phyloP scores from a whole-genome alignment of 2,329 filamentous ascomycete species.

The Metarhizium sp. region DNA sequence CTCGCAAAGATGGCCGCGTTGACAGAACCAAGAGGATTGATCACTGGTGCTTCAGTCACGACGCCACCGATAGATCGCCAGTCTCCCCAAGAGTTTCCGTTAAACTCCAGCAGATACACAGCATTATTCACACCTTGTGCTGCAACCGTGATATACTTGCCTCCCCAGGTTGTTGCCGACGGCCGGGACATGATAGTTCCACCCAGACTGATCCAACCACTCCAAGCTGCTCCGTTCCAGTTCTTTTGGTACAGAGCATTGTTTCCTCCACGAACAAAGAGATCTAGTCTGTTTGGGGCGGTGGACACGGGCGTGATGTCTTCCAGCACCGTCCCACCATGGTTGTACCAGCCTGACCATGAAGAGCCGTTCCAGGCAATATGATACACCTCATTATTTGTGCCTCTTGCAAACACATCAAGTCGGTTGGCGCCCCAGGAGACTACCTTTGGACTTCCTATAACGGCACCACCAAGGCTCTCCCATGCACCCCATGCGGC shows the following conservation, averaged over 20 bases:
- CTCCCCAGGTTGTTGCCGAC: not conserved
- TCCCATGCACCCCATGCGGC: not conserved
- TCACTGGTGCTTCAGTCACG: not conserved
- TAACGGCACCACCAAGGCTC: not conserved
- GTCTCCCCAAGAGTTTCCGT: not conserved
- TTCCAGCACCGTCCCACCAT: not conserved
- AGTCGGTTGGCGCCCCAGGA: not conserved
- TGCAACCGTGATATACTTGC: not conserved
- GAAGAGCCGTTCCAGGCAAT: not conserved
- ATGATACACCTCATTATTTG: not conserved
- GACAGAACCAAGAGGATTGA: not conserved
- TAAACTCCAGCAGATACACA: not conserved
- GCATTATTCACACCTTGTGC: not conserved
- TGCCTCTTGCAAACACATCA: not conserved
- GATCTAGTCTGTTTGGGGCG: not conserved
- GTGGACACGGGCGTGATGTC: conserved; percentile 8
- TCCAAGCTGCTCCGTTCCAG: not conserved
- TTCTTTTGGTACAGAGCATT: not conserved
- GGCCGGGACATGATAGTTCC: not conserved
- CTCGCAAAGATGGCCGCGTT: not conserved
- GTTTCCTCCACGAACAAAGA: not conserved
- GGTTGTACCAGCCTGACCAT: not conserved
- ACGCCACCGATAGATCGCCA: not conserved
- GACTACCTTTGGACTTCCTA: not conserved
- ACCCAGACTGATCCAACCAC: not conserved